Base-by-base conservation (phyloP, 2,329 filamentous ascomycete genomes). In the Annulohypoxylon truncatum region DNA sequence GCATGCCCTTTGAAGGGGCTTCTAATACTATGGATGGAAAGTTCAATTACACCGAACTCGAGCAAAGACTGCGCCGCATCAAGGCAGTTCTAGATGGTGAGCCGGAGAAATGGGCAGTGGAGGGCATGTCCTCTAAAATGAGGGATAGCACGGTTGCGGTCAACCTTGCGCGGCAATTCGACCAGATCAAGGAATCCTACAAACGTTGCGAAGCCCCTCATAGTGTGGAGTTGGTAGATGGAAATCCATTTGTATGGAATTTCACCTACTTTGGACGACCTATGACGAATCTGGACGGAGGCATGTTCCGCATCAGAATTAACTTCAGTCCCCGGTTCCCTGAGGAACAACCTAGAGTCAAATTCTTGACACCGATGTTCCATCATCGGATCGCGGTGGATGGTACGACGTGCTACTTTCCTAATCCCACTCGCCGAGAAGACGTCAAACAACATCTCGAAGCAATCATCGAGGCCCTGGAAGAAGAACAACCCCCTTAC, bases 241-340 rank as follows among this genome's bases (percentile, higher is more conserved):
- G 85, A 38, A 98, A 97, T 73, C 94, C 95, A 0, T 97, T 97
- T 75, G 84, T 95, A 18, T 98, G 96, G 96, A 79, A 86, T 18
- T 78, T 98, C 64, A 96, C 93, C 1, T 94, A 97, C 77, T 96
- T 97, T 76, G 96, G 96, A 24, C 88, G 90, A 58, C 93, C 94
- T 0, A 96, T 96, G 91, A 97, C 94, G 4, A 94, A 97, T 71
- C 87, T 98, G 1, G 95, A 98, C 72, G 95, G 94, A 13, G 94
- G 95, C 1, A 86, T 98, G 66, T 95, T 98, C 81, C 88, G 88
- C 66, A 90, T 97, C 77, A 90, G 85, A 73, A 84, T 98, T 59
- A 84, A 84, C 73, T 90, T 98, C 73, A 97, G 93, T 73, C 90
- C 93, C 4, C 87, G 89, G 4, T 98, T 97, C 74, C 96, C 96